These are phyloP conservation scores for Tylopilus subfusipes DNA, from an alignment of 768 basidiomycete species.

Conservation along the genomic window DNA sequence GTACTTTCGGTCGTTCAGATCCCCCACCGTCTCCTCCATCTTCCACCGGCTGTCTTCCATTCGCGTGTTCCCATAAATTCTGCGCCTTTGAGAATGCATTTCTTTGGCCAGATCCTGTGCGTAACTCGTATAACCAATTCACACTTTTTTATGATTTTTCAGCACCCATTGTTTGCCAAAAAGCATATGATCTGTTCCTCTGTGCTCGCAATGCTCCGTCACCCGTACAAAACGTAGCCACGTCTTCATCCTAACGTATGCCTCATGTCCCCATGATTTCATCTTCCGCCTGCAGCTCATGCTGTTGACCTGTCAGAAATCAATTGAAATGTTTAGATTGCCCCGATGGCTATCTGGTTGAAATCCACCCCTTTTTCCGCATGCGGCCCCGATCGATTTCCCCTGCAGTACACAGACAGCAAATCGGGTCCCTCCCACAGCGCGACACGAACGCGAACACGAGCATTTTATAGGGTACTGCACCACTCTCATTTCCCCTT, in stretches of 20 bases:
- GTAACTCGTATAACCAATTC: constrained; percentile 7
- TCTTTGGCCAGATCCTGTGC: constrained; percentile 3
- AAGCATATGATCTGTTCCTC: not conserved
- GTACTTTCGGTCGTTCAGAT: constrained; percentile 2
- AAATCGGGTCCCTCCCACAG: constrained; percentile 12
- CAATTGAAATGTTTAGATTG: constrained; percentile 2
- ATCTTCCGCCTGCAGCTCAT: constrained; percentile 1
- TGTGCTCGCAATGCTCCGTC: not conserved
- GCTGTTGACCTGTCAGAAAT: constrained; percentile 3
- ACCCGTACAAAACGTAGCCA: not conserved
- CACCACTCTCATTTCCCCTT: not conserved
- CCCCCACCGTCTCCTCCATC: not conserved
- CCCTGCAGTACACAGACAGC: not conserved
- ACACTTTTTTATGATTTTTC: not conserved
- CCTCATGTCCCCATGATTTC: constrained; percentile 7
- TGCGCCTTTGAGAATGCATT: not conserved
- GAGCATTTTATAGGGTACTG: constrained; percentile 2
- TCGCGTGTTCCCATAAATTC: not conserved
- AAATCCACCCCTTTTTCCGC: not conserved
- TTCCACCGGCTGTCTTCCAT: not conserved
- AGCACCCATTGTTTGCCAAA: not conserved
- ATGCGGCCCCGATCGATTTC: not conserved
- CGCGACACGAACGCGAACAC: constrained; percentile 3
- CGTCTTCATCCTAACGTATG: constrained; percentile 4
- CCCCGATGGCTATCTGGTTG: not conserved